Percentiles rank a stretch among this genome's conserved stretches.
These are phyloP conservation scores for Ceratobasidium sp. DNA, from an alignment of 1,284 basidiomycete species.

Conservation along the genomic window DNA sequence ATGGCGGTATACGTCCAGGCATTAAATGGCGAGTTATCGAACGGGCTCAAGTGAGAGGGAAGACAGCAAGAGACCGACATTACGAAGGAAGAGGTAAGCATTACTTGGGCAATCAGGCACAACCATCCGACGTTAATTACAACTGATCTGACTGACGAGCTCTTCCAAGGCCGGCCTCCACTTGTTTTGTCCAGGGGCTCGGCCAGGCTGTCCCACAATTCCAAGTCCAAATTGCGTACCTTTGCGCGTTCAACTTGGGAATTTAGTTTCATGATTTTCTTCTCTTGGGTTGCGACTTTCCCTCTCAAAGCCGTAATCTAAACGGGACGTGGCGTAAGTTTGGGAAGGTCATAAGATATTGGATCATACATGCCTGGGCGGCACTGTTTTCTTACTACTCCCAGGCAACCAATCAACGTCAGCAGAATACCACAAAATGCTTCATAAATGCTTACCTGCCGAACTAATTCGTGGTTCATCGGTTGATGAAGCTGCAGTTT, in stretches of 20 bases:
- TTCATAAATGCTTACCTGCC: conserved; percentile 55
- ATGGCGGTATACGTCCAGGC: no score
- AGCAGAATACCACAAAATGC: conserved; percentile 57
- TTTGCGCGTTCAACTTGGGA: conserved; percentile 55
- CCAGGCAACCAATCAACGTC: background rate
- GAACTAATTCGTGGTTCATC: conserved; percentile 74
- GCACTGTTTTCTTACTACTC: conserved; percentile 18
- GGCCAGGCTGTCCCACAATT: background rate
- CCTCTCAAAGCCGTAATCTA: conserved; percentile 73
- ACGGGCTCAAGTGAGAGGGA: no score
- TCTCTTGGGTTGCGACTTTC: conserved; percentile 64
- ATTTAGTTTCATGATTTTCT: conserved; percentile 71
- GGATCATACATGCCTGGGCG: background rate
- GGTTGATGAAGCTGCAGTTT: conserved; percentile 71
- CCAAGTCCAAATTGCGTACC: background rate
- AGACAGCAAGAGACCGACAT: no score
- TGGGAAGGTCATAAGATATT: background rate
- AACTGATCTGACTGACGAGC: conserved; percentile 81
- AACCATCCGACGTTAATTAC: no score
- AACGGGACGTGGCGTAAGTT: conserved; percentile 21
- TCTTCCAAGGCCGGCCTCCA: conserved; percentile 88
- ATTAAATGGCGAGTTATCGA: no score
- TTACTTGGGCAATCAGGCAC: no score
- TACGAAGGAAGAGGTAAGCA: no score
- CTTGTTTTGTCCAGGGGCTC: conserved; percentile 63